Percentiles rank a stretch among this genome's conserved stretches.
These are phyloP conservation scores for Tetrahymena malaccensis DNA, from an alignment of 73 alveolate genomes.

Conservation along the genomic window DNA sequence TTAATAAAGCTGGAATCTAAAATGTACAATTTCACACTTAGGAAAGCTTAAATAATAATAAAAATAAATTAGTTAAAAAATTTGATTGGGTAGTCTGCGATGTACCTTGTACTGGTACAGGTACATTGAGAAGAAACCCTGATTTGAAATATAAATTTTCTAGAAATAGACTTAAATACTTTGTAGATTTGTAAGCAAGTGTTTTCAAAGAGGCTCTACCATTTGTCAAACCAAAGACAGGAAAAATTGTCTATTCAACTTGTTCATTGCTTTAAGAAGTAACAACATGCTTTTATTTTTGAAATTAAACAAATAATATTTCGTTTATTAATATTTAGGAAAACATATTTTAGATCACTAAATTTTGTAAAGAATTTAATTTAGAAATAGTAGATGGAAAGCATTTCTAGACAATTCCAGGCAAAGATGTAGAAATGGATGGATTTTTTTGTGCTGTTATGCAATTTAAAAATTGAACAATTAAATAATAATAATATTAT, in stretches of 20 bases:
- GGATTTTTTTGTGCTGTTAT: constrained; percentile 69
- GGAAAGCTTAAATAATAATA: constrained; percentile 21
- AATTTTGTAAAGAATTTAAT: constrained; percentile 55
- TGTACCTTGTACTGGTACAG: constrained; percentile 79
- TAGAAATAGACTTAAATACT: constrained; percentile 41
- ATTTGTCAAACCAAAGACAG: constrained; percentile 38
- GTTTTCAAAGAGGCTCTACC: constrained; percentile 51
- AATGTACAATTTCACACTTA: constrained; percentile 47
- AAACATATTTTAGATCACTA: constrained; percentile 45
- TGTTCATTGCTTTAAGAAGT: constrained; percentile 38
- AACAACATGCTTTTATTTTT: neutral
- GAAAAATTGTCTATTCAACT: constrained; percentile 66
- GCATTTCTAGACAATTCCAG: constrained; percentile 61
- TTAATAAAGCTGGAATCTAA: constrained; percentile 60
- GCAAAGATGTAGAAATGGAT: constrained; percentile 62
- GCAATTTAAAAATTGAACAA: neutral
- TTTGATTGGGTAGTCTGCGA: constrained; percentile 76
- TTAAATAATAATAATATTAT: neutral
- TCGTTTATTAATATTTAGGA: constrained; percentile 50
- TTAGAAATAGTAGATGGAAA: constrained; percentile 54
- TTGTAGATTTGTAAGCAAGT: constrained; percentile 42
- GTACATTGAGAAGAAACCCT: constrained; percentile 76
- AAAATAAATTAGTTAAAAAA: constrained; percentile 32
- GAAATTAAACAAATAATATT: neutral
- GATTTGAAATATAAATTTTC: constrained; percentile 71